Percentiles rank a stretch among this genome's conserved stretches.
phyloP scores from a whole-genome alignment of 2,329 filamentous ascomycete genomes.

The Alternaria hordeiaustralica region DNA sequence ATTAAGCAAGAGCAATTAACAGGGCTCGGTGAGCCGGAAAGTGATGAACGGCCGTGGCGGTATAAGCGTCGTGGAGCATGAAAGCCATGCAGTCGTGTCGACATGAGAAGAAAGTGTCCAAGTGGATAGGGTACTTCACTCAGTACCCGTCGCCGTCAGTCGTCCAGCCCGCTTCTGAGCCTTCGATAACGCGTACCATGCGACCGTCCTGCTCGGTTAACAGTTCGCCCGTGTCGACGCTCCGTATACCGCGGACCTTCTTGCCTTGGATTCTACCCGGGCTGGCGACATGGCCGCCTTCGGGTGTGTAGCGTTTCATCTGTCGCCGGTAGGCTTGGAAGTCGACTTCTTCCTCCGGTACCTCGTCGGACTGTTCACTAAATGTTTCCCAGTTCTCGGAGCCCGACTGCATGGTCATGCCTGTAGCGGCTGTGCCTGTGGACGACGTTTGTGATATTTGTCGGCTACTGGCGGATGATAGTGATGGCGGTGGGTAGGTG shows the following conservation, averaged over 20 bases:
- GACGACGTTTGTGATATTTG: constrained; percentile 74
- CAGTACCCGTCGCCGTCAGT: constrained; percentile 53
- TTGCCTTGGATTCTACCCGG: constrained; percentile 45
- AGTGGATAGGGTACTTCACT: constrained; percentile 13
- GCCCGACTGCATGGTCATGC: constrained; percentile 72
- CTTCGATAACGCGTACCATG: constrained; percentile 54
- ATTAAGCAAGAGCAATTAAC: background rate
- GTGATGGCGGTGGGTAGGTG: constrained; percentile 35
- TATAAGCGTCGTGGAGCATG: constrained; percentile 4
- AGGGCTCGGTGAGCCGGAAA: background rate
- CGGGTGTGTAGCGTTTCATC: constrained; percentile 65
- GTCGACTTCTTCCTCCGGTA: constrained; percentile 71
- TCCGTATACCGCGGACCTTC: constrained; percentile 53
- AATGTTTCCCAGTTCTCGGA: constrained; percentile 99
- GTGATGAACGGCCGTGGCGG: constrained; percentile 4
- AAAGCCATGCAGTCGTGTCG: constrained; percentile 9
- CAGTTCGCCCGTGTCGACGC: constrained; percentile 51
- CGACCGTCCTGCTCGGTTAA: constrained; percentile 53
- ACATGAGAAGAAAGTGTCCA: constrained; percentile 6
- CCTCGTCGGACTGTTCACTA: constrained; percentile 77
- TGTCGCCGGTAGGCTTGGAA: constrained; percentile 78
- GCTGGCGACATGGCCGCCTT: constrained; percentile 43
- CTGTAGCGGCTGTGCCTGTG: constrained; percentile 44
- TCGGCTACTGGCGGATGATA: constrained; percentile 53
- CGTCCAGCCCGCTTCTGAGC: constrained; percentile 62